Base-by-base conservation (phyloP, 352 stramenopile genomes). In the Phytophthora ohioensis region DNA sequence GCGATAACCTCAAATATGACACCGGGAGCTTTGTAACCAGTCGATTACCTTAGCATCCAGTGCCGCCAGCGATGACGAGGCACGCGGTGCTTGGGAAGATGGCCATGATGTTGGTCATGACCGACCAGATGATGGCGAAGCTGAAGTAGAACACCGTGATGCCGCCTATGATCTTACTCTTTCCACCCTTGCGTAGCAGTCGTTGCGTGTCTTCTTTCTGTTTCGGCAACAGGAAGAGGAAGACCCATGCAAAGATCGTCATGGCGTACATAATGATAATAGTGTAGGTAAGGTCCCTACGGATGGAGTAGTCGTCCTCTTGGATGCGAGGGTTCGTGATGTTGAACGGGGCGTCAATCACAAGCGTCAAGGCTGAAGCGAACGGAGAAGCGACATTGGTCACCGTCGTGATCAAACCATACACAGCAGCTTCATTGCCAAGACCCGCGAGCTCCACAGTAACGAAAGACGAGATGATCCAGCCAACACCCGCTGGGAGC, bases 371-470 rank as follows among this genome's bases (percentile, higher is more conserved):
- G 2, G 60, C 17, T 11, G 51, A 34, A 10, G 60, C 60, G n/a
- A 67, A 67, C 1, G 60, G 60, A 6, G 17, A 11, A 3, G 60
- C 43, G 2, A 67, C 17, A 31, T 67, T 67, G 41, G 35, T 32
- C 9, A 80, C 72, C 11, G 62, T 81, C 5, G 71, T 79, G 32
- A 81, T 56, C 0, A 81, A 58, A 36, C 21, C 21, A 1, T 21
- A 21, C 0, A 21, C 21, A 21, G 21, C 21, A 21, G 21, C 21
- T 21, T 21, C 70, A 42, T 77, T 79, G 51, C 74, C 74, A 27
- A 75, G 47, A 3, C 62, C 52, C 3, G 67, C 55, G 5, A 85
- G 58, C 53, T 85, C 78, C 69, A 54, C 74, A 13, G 71, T 67
- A 0, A 60, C 55, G 21, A 77, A 81, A 2, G 62, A 64, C 7